Conservation (phyloP, 495 filamentous ascomycete genomes). For the Amphirosellinia nigrospora region DNA sequence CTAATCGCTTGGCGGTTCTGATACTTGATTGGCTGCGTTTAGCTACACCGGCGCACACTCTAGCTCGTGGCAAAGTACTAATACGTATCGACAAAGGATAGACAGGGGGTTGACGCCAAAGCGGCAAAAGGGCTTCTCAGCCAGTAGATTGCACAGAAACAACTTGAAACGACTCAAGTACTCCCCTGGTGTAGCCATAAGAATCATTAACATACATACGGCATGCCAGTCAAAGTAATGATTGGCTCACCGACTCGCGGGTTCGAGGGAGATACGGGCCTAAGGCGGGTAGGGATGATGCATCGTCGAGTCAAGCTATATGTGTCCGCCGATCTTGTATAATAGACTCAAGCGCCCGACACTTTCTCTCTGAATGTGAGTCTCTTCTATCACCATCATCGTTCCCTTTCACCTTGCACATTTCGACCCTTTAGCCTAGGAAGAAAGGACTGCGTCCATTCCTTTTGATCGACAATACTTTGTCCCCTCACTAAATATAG, state of each 20-base stretch:
- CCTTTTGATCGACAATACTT: constrained; percentile 27
- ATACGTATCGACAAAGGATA: background rate
- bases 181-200: too few species aligned
- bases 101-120: background rate
- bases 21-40: background rate
- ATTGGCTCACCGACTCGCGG: background rate
- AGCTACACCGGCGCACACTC: background rate
- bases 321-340: background rate
- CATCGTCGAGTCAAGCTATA: background rate
- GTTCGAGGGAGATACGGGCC: background rate
- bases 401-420: background rate
- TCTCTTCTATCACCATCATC: background rate
- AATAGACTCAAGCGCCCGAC: background rate
- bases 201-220: too few species aligned
- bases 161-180: constrained; percentile 14
- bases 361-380: background rate
- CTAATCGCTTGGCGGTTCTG: too few species aligned
- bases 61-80: background rate
- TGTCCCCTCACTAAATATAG: constrained; percentile 26
- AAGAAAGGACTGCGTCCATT: constrained; percentile 15
- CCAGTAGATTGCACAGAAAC: background rate
- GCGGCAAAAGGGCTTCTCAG: background rate
- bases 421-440: background rate
- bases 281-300: background rate
- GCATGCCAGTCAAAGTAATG: background rate